Base-by-base conservation (phyloP, 2,329 filamentous ascomycete species). In the Penicillium sp. region DNA sequence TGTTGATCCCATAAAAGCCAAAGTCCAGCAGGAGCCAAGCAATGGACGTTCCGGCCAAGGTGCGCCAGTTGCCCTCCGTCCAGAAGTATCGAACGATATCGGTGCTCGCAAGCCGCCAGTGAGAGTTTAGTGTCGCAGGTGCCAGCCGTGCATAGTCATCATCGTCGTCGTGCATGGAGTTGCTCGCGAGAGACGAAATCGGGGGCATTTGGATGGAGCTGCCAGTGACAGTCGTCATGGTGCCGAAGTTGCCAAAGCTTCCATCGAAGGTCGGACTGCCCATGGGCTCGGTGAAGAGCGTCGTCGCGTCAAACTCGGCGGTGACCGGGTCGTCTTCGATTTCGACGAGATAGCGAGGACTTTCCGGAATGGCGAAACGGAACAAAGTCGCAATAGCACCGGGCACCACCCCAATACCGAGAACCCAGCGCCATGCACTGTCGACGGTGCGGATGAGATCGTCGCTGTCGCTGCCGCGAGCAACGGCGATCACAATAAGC, bases 321-420 rank as follows among this genome's bases (percentile, higher is more conserved):
- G 76, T 72, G 4, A 73, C 71, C 0, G 79, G 75, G 50, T 82
- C 79, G 53, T 78, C 75, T 48, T 79, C 79, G 47, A 84, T 79
- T 51, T 84, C 81, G 18, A 83, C 73, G 7, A 78, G 76, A 60
- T 81, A 85, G 20, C 83, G 70, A 4, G 80, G 80, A 40, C 77
- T 81, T 57, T 85, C 81, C 25, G 80, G 81, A 28, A 84, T 75
- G 47, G 80, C 79, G 58, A 84, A 80, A 13, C 81, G 78, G 53
- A 84, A 84, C 26, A 81, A 69, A 43, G 83, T 79, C 49, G 81
- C 81, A 7, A 84, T 66, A 9, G 80, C 65, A 3, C 80, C 81
- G 0, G 81, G 81, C 0, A 83, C 70, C 7, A 80, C 80, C 5
- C 81, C 81, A 0, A 81, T 77, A 2, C 80, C 81, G 47, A 84